A percentile compares a stretch with the other conserved stretches of the same genome.
Evolutionary conservation across 2,329 filamentous ascomycete genomes (phyloP).

Genomic region (Pseudofabraea citricarpa): DNA sequence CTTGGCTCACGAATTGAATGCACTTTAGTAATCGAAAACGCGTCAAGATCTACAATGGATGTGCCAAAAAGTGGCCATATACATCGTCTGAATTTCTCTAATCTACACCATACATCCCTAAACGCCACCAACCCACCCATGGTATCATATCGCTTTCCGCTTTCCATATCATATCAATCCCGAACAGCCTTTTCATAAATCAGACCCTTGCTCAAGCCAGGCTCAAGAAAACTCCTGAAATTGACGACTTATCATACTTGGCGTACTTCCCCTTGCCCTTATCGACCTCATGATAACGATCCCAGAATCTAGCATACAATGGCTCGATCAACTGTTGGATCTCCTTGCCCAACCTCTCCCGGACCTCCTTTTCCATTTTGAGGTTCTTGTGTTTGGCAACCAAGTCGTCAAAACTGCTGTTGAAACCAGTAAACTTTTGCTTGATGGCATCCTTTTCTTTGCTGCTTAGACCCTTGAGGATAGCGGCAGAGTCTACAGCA

Average conservation of each 20-base stretch:
- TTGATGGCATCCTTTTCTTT: conserved; percentile 98
- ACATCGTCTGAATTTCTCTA: too few relatives aligned
- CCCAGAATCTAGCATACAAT: conserved; percentile 92
- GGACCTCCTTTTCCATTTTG: conserved; percentile 87
- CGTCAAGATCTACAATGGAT: too few relatives aligned
- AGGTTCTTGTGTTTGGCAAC: conserved; percentile 76
- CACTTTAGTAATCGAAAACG: too few relatives aligned
- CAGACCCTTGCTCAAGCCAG: conserved; percentile 7
- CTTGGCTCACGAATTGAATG: too few relatives aligned
- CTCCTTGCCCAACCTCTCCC: conserved; percentile 73
- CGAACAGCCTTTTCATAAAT: conserved; percentile 6
- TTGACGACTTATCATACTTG: conserved; percentile 86
- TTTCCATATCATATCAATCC: neutral
- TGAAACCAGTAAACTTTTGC: conserved; percentile 91
- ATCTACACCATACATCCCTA: too few relatives aligned
- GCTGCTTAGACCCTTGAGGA: conserved; percentile 76
- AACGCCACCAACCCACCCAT: conserved; percentile 1
- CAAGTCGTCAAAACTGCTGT: conserved; percentile 84
- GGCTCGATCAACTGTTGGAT: conserved; percentile 91
- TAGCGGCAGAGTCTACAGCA: conserved; percentile 67
- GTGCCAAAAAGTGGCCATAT: too few relatives aligned
- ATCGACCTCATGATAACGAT: conserved; percentile 94
- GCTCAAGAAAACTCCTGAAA: conserved; percentile 55
- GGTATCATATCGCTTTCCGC: conserved; percentile 2
- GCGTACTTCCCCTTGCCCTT: conserved; percentile 98